Conservation (phyloP, 352 stramenopile genomes). For the Globisporangium barbulae region DNA sequence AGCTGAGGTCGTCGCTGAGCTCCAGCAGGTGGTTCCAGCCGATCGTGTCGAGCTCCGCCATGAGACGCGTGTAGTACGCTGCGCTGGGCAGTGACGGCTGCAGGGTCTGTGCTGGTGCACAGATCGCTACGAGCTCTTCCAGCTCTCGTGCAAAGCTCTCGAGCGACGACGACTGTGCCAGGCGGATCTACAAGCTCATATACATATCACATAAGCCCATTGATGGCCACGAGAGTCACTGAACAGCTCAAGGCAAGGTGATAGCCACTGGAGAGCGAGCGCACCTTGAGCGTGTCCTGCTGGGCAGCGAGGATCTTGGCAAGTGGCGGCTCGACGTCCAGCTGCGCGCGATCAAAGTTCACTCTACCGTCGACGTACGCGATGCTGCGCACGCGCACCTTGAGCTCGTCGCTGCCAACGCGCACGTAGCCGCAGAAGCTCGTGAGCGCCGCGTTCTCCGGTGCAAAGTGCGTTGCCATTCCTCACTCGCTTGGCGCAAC, state of each 20-base stretch:
- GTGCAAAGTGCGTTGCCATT: slow-evolving; percentile 27
- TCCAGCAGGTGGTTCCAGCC: slow-evolving; percentile 55
- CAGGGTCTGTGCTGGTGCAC: slow-evolving; percentile 11
- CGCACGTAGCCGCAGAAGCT: slow-evolving; percentile 54
- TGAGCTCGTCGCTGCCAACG: slow-evolving; percentile 46
- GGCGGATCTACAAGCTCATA: slow-evolving; percentile 24
- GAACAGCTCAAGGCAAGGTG: background rate
- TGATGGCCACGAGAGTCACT: background rate
- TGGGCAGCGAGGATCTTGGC: slow-evolving; percentile 40
- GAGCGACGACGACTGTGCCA: slow-evolving; percentile 56
- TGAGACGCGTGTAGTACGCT: slow-evolving; percentile 57
- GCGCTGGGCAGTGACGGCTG: slow-evolving; percentile 32
- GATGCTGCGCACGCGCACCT: slow-evolving; percentile 43
- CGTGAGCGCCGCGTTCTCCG: slow-evolving; percentile 37
- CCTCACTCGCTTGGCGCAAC: too few relatives aligned
- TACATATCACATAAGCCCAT: background rate
- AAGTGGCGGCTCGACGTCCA: slow-evolving; percentile 59
- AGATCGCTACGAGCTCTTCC: slow-evolving; percentile 59
- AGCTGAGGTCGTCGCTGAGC: slow-evolving; percentile 54
- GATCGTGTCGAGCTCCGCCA: slow-evolving; percentile 56
- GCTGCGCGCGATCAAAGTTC: slow-evolving; percentile 33
- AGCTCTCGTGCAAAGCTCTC: slow-evolving; percentile 49
- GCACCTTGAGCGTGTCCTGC: slow-evolving; percentile 45
- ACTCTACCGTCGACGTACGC: slow-evolving; percentile 19
- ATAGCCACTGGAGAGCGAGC: background rate